Conservation (phyloP, 1,139 yeast genomes). For the Insectozyma bohioensis region DNA sequence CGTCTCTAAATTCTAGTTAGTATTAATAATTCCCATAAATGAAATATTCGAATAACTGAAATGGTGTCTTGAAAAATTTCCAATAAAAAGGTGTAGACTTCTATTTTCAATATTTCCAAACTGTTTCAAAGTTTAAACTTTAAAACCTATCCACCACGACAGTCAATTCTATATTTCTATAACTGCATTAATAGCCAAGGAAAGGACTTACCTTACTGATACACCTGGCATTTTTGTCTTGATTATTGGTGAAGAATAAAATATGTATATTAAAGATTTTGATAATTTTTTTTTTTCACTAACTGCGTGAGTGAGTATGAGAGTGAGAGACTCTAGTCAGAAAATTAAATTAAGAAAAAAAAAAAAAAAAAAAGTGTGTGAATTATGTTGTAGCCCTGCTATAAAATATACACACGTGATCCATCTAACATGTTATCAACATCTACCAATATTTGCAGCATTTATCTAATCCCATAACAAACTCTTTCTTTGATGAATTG, state of each 20-base stretch:
- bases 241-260: constrained; percentile 15
- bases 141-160: constrained; percentile 32
- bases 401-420: no score
- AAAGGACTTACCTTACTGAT: constrained; percentile 86
- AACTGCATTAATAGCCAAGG: constrained; percentile 9
- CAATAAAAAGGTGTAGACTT: constrained; percentile 1
- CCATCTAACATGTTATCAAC: not conserved
- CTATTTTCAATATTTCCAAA: constrained; percentile 1
- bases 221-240: constrained; percentile 82
- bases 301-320: no score
- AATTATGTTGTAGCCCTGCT: no score
- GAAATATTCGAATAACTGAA: no score
- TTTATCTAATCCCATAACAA: constrained; percentile 11
- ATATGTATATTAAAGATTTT: not conserved
- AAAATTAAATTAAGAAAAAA: no score
- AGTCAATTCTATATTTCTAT: constrained; percentile 17
- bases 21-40: constrained; percentile 11
- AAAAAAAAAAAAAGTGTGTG: no score
- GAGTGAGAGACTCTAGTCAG: no score
- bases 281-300: constrained; percentile 9
- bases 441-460: not conserved
- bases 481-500: constrained; percentile 19
- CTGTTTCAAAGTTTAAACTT: constrained; percentile 4
- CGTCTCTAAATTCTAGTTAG: constrained; percentile 73
- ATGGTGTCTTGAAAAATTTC: constrained; percentile 6